Base-by-base conservation (phyloP, 208 protist species). In the Lotmaria passim region DNA sequence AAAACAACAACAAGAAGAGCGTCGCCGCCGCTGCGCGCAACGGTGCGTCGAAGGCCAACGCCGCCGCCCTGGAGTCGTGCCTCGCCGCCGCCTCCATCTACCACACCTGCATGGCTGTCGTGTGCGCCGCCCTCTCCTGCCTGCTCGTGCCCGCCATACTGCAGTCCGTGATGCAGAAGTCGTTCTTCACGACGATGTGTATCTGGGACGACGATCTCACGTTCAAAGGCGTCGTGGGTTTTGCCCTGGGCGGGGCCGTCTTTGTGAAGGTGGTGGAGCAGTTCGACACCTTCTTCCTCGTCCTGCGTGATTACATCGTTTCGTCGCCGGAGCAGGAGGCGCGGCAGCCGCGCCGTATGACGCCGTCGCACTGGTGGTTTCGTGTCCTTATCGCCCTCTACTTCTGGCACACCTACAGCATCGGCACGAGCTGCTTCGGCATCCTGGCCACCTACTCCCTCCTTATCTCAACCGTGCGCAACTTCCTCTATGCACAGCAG, bases 221-320 rank as follows among this genome's bases (percentile, higher is more conserved):
- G 50, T 77, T 73, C 41, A 75, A 41, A n/a, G 81, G 81, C 43
- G 56, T 65, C 24, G 80, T 78, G 24, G 89, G 78, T 28, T 74
- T 90, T 38, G 88, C 83, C 30, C 70, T 87, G n/a, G 50, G 61
- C 17, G 61, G 84, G n/a, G 81, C 87, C 28, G 79, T 85, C 47
- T 70, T 86, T 23, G 82, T 78, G 38, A 93, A 93, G 78, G 78
- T 93, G 0, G 70, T 63, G 17, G 88, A 93, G 76, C 75, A 94
- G 34, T 15, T 93, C 12, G 86, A 93, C 73, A 91, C 82, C 21
- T 39, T 91, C 44, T 91, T 94, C 64, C 78, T 97, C 33, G 77
- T 96, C 28, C 44, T 95, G 48, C 71, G 86, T 17, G 90, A 96
- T 64, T 79, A 75, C 69, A 68, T 75, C 56, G 43, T 68, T 17